These are phyloP conservation scores for Nectriaceae sp. DNA, from an alignment of 2,329 filamentous ascomycete genomes.

Conservation along the genomic window DNA sequence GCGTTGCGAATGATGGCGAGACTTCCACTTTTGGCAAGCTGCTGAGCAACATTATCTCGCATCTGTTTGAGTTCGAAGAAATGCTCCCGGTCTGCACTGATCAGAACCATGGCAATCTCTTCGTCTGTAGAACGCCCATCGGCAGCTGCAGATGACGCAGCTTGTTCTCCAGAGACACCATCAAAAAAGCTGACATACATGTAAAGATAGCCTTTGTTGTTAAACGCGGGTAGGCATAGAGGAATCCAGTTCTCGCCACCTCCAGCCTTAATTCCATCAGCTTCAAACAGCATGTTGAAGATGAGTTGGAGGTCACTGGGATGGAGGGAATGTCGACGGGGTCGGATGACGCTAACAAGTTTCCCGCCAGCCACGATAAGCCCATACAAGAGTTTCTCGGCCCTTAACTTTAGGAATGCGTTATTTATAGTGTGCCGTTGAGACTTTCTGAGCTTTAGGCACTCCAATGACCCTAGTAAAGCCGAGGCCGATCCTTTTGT, in stretches of 20 bases:
- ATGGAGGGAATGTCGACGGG: slow-evolving; percentile 92
- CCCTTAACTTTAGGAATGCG: slow-evolving; percentile 76
- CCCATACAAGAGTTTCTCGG: slow-evolving; percentile 83
- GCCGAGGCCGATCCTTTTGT: slow-evolving; percentile 89
- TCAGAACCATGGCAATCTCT: slow-evolving; percentile 88
- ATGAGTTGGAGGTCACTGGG: slow-evolving; percentile 94
- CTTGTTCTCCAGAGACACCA: slow-evolving; percentile 45
- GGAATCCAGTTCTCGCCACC: slow-evolving; percentile 97
- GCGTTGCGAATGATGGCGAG: slow-evolving; percentile 75
- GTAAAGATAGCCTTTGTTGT: slow-evolving; percentile 93
- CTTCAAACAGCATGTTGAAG: slow-evolving; percentile 99
- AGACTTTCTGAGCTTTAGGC: slow-evolving; percentile 85
- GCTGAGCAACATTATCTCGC: slow-evolving; percentile 63
- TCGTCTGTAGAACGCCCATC: slow-evolving; percentile 69
- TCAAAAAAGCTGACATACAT: slow-evolving; percentile 99
- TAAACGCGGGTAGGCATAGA: slow-evolving; percentile 93
- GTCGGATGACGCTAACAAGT: slow-evolving; percentile 91
- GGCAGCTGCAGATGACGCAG: slow-evolving; percentile 54
- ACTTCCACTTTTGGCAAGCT: slow-evolving; percentile 75
- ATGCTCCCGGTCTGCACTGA: slow-evolving; percentile 88
- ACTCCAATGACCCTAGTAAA: slow-evolving; percentile 87
- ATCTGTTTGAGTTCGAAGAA: slow-evolving; percentile 86
- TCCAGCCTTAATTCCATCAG: slow-evolving; percentile 84
- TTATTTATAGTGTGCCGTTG: slow-evolving; percentile 87
- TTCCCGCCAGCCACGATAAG: slow-evolving; percentile 89